Evolutionary conservation across 306 rosid genomes (phyloP), one percentile per base, ranked within the genome.

Genomic region (Herpetospermum pedunculosum): DNA sequence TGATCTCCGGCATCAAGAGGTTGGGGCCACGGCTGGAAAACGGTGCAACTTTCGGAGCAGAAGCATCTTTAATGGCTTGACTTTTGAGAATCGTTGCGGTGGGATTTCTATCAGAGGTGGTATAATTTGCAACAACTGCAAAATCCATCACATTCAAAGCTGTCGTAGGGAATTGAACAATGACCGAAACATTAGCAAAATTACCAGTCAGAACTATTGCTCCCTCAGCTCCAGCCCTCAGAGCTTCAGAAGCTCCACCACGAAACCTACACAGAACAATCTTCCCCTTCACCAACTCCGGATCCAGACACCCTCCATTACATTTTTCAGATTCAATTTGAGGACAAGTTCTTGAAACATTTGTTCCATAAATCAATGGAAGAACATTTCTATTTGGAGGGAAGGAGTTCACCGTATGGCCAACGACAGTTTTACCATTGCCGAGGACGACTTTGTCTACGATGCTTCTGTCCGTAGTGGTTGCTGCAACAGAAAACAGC

Each of bases 11-110:
- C 12, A 70, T 11, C 3, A 59, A 25, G 0, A 0, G 0, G 60
- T 84, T 83, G 3, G 86, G 85, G 15, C 87, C 89, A 1, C 78
- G 73, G 2, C 86, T 50, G 50, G 89, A 86, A 65, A 81, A 83
- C 0, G 11, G 2, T 10, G 71, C 80, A 1, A 53, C 76, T 7
- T 0, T 13, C 0, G 82, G 84, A 63, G 89, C 83, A 4, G 59
- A 58, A 50, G 59, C 3, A 72, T 15, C 60, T 69, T 48, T 64
- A 26, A 54, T 9, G 48, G 25, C 63, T 77, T 73, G 30, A 23
- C 70, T 75, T 75, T 72, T 70, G 5, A 63, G 38, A 30, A 79
- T 65, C 43, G 6, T 38, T 19, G 60, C 80, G 14, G 4, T 48
- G 44, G 82, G 81, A 29, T 63, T 25, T 11, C 11, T 11, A 2